phyloP scores from a whole-genome alignment of 805 yeast genomes.

The Kazachstania africana region DNA sequence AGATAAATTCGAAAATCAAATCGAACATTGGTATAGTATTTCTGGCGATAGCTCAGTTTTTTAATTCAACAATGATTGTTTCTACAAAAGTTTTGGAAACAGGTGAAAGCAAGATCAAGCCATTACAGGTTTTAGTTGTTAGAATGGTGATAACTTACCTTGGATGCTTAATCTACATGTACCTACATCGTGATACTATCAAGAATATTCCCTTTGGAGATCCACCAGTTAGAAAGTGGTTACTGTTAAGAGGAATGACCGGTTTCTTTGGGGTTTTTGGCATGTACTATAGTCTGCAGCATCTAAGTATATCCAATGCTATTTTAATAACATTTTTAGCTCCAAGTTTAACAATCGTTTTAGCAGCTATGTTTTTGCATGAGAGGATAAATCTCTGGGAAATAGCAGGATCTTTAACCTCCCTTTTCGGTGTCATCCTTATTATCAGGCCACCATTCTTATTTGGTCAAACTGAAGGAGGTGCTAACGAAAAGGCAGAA shows the following conservation, averaged over 20 bases:
- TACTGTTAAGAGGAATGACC: constrained; percentile 51
- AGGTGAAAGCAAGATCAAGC: constrained; percentile 47
- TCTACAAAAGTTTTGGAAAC: constrained; percentile 66
- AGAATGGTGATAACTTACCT: constrained; percentile 65
- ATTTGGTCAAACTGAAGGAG: constrained; percentile 33
- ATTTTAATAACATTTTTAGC: constrained; percentile 67
- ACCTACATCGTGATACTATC: constrained; percentile 30
- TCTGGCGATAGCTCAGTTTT: constrained; percentile 51
- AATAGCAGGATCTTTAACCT: constrained; percentile 53
- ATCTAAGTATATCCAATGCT: constrained; percentile 69
- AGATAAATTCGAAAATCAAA: too few species aligned
- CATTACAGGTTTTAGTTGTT: constrained; percentile 64
- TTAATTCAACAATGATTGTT: constrained; percentile 67
- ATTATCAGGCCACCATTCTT: constrained; percentile 74
- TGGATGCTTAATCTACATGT: constrained; percentile 48
- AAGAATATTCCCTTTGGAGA: constrained; percentile 66
- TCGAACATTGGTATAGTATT: constrained; percentile 51
- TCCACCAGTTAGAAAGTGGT: constrained; percentile 37
- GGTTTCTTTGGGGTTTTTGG: constrained; percentile 80
- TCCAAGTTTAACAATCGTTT: constrained; percentile 65
- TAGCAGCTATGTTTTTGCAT: constrained; percentile 55
- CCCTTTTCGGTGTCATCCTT: constrained; percentile 64
- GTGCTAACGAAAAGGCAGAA: constrained; percentile 26
- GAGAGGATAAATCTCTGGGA: constrained; percentile 61
- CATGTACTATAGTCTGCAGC: constrained; percentile 61